Evolutionary conservation across 164 flowering plant genomes (phyloP).

Genomic region (Berberis thunbergii): DNA sequence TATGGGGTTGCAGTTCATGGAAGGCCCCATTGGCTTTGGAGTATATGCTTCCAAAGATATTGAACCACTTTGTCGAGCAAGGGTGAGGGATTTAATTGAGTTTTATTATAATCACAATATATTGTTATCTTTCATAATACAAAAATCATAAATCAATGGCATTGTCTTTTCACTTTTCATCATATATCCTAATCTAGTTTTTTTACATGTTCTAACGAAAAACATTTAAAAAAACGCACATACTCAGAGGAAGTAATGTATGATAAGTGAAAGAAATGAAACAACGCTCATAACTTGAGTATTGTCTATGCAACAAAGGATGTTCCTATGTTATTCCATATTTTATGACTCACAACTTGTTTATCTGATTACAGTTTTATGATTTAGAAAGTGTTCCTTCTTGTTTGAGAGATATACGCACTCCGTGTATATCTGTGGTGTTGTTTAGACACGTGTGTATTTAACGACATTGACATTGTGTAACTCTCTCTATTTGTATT

Average conservation of each 20-base stretch:
- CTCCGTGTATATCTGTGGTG: too few relatives aligned
- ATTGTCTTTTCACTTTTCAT: background rate
- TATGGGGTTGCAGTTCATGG: conserved; percentile 88
- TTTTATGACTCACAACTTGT: too few relatives aligned
- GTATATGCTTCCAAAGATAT: conserved; percentile 88
- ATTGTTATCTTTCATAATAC: too few relatives aligned
- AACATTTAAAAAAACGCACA: too few relatives aligned
- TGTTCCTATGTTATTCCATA: background rate
- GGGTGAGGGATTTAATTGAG: conserved; percentile 32
- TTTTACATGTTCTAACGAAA: background rate
- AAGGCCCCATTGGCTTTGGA: conserved; percentile 93
- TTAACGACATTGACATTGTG: too few relatives aligned
- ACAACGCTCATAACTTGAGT: background rate
- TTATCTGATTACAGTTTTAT: too few relatives aligned
- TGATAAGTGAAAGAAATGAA: background rate
- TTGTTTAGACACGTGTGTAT: too few relatives aligned
- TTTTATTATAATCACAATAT: too few relatives aligned
- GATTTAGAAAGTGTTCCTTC: too few relatives aligned
- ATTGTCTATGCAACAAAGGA: background rate
- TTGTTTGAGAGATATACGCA: too few relatives aligned
- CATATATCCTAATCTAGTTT: background rate
- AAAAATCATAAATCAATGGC: background rate
- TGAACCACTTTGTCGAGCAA: conserved; percentile 74
- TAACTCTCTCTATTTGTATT: too few relatives aligned
- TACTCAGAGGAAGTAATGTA: too few relatives aligned